phyloP scores from a whole-genome alignment of 305 asterid genomes.

The Solanum hybrid region DNA sequence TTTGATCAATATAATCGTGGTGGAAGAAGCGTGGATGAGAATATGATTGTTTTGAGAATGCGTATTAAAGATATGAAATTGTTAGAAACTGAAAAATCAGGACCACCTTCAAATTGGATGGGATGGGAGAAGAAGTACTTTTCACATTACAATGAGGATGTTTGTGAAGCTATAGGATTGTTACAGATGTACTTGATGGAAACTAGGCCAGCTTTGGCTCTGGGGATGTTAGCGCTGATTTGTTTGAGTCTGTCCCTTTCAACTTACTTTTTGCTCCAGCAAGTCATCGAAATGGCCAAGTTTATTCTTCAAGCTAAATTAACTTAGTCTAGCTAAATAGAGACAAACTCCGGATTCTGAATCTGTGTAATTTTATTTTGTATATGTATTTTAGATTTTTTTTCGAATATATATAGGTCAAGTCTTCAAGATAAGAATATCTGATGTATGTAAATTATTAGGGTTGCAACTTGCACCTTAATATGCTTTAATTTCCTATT shows the following conservation, averaged over 20 bases:
- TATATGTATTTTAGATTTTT: neutral
- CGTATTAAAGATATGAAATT: slow-evolving; percentile 49
- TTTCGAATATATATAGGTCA: neutral
- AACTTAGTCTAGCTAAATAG: neutral
- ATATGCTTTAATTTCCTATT: neutral
- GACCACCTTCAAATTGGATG: slow-evolving; percentile 17
- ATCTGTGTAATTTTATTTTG: neutral
- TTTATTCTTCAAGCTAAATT: slow-evolving; percentile 3
- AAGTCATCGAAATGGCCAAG: slow-evolving; percentile 25
- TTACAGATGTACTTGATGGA: slow-evolving; percentile 48
- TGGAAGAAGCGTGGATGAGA: slow-evolving; percentile 28
- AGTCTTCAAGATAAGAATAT: neutral
- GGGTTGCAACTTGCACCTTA: neutral
- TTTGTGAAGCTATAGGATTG: slow-evolving; percentile 31
- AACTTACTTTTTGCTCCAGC: slow-evolving; percentile 13
- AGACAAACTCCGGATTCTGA: neutral
- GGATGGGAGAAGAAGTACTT: slow-evolving; percentile 55
- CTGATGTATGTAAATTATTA: neutral
- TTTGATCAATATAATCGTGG: slow-evolving; percentile 6
- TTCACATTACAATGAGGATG: slow-evolving; percentile 30
- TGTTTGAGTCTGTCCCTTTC: slow-evolving; percentile 38
- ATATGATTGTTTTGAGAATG: slow-evolving; percentile 44
- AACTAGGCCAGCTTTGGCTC: slow-evolving; percentile 51
- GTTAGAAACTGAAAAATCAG: slow-evolving; percentile 12
- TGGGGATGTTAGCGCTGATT: slow-evolving; percentile 40